Percentiles rank a stretch among this genome's conserved stretches.
Conservation (phyloP, 2,329 filamentous ascomycete species). For the Fusarium beomiforme region DNA sequence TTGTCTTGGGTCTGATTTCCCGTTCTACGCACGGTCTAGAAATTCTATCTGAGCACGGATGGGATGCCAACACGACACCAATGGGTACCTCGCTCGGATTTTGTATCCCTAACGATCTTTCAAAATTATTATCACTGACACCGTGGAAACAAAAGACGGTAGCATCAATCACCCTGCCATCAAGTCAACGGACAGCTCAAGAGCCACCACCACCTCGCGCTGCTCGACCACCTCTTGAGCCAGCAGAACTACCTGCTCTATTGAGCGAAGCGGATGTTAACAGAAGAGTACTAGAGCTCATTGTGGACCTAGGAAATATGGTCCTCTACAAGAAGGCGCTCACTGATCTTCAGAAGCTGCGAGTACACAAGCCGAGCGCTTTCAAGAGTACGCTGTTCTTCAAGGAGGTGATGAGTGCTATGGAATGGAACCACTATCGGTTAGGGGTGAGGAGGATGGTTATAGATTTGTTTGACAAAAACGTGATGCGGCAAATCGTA, state of each 20-base stretch:
- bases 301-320: constrained; percentile 91
- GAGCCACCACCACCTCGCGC: constrained; percentile 55
- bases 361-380: constrained; percentile 75
- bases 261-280: constrained; percentile 72
- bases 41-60: constrained; percentile 88
- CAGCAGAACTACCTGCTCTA: constrained; percentile 53
- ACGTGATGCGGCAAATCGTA: constrained; percentile 84
- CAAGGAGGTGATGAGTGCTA: constrained; percentile 82
- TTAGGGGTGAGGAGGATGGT: constrained; percentile 89
- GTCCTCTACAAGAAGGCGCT: constrained; percentile 90
- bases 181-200: constrained; percentile 63
- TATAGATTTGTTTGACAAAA: constrained; percentile 93
- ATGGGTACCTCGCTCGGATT: constrained; percentile 86
- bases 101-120: constrained; percentile 83
- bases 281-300: constrained; percentile 84
- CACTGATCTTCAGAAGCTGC: constrained; percentile 82
- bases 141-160: constrained; percentile 66
- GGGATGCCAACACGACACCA: constrained; percentile 89
- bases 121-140: constrained; percentile 78
- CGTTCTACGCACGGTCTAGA: constrained; percentile 91
- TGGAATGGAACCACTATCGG: constrained; percentile 91
- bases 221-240: constrained; percentile 55
- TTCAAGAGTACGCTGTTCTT: constrained; percentile 85
- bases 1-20: constrained; percentile 92
- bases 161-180: constrained; percentile 57